Base-by-base conservation (phyloP, 2,329 filamentous ascomycete species). In the Mycosphaerella arachidis region DNA sequence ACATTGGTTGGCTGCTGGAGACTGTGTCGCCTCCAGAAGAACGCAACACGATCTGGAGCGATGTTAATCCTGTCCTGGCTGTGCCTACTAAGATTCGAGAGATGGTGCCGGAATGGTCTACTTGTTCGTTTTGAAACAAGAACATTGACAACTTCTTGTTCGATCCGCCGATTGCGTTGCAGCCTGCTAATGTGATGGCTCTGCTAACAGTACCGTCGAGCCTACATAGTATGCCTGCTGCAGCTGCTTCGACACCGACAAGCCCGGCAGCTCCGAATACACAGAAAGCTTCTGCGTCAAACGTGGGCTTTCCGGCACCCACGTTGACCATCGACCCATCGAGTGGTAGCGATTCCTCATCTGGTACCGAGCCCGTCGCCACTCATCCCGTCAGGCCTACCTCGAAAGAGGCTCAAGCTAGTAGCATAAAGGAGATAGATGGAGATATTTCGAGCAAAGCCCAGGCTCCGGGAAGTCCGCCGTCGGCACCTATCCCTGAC, bases 11-110 rank as follows among this genome's bases (percentile, higher is more conserved):
- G 24, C 24, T 24, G 3, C 24, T 24, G 24, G 24, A 24, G 3
- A 24, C 24, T 3, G 24, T 24, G 3, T 24, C 24, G 2, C 24
- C 24, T 24, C 24, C 24, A 1, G 24, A 24, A 24, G 24, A 63
- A 52, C 67, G 65, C 51, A 20, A 31, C 12, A 66, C 64, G 7
- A 68, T 66, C 31, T 68, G 64, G 61, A 61, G 57, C 16, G 62
- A 68, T 45, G 45, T 66, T 20, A 69, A 68, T 48, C 66, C 67
- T 5, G 9, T 63, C 6, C 55, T 68, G 3, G 67, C 58, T 7
- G 40, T 68, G 7, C 65, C 65, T n/a, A 67, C 62, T 0, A 56
- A 58, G 43, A 56, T 66, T 24, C 50, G 24, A 20, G 58, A 66
- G 4, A 3, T 66, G 16, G 61, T 46, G 2, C 63, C 63, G 9